These are phyloP conservation scores for Thelonectria olida DNA, from an alignment of 2,329 filamentous ascomycete genomes.

Conservation along the genomic window DNA sequence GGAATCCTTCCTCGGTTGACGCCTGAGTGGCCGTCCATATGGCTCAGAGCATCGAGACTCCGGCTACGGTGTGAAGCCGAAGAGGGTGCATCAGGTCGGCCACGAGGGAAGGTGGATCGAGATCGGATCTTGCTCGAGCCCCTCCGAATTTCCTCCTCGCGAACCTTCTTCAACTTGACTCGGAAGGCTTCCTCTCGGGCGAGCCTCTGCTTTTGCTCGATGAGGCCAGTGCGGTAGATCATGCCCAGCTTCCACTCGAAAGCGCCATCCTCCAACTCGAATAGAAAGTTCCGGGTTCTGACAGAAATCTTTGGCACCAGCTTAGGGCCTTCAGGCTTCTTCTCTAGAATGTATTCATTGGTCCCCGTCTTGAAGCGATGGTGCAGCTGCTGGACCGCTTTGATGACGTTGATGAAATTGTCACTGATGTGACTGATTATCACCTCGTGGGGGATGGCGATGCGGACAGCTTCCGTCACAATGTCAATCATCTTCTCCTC, in stretches of 20 bases:
- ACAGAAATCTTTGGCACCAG: conserved; percentile 86
- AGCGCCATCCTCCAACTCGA: conserved; percentile 93
- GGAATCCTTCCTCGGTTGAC: conserved; percentile 56
- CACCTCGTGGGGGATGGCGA: conserved; percentile 91
- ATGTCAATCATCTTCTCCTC: conserved; percentile 88
- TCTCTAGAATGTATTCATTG: conserved; percentile 88
- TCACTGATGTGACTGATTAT: conserved; percentile 92
- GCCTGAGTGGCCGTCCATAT: conserved; percentile 43
- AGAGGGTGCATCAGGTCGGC: conserved; percentile 42
- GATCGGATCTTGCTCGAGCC: conserved; percentile 63
- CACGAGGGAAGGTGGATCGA: conserved; percentile 59
- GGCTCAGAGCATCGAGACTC: conserved; percentile 59
- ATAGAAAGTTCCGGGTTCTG: conserved; percentile 81
- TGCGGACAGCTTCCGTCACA: conserved; percentile 82
- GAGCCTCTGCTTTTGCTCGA: conserved; percentile 89
- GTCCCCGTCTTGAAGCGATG: conserved; percentile 90
- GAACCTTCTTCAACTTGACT: conserved; percentile 85
- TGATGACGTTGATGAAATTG: conserved; percentile 87
- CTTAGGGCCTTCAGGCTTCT: conserved; percentile 86
- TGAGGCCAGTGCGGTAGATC: conserved; percentile 88
- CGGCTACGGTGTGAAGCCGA: conserved; percentile 60
- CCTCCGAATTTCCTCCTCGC: conserved; percentile 71
- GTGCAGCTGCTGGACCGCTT: conserved; percentile 89
- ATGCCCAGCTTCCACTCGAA: conserved; percentile 98
- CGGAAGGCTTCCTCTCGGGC: conserved; percentile 91